Base-by-base conservation (phyloP, 164 flowering plant genomes). In the Taxillus chinensis region DNA sequence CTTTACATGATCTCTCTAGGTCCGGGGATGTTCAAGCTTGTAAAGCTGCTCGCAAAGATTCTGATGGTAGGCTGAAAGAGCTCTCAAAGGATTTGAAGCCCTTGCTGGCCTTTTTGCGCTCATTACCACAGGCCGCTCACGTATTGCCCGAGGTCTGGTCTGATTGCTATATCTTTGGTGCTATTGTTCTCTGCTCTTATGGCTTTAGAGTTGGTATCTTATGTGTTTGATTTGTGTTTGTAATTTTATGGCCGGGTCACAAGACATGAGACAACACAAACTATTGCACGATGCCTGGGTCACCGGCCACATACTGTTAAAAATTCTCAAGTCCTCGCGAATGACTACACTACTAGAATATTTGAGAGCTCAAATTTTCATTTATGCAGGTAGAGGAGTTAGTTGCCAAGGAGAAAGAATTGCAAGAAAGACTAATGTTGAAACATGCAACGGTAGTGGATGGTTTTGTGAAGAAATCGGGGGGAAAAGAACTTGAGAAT, bases 1-100 rank as follows among this genome's bases (percentile, higher is more conserved):
- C 99, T 15, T 72, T 93, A 68, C 89, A 76, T 51, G 96, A 93
- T 62, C 84, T 93, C 65, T 87, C 96, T 27, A 81, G 99, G 76
- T 84, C 85, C 3, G 99, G 97, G 6, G 90, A 93, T 77, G 80
- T 86, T 67, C 92, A 85, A 80, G 81, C 87, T 68, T 90, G 97
- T 75, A 93, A 93, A 80, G 81, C 85, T 68, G 84, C 84, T 67
- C 92, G 97, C 3, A 93, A 88, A 79, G 66, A 85, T 48, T 81
- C 87, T 63, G 97, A 88, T 65, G 70, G 67, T 64, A 52, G 67
- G 67, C 70, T 86, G 66, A 90, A 93, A 73, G 98, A 93, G 62
- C 80, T 80, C 38, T 74, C 85, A 0, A 93, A 85, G 68, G 98
- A 93, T 61, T 67, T 88, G 77, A 93, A 81, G 73, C 85, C 93